A percentile compares a stretch with the other conserved stretches of the same genome.
Conservation (phyloP, 495 filamentous ascomycete genomes). For the Schizothecium vesticola region DNA sequence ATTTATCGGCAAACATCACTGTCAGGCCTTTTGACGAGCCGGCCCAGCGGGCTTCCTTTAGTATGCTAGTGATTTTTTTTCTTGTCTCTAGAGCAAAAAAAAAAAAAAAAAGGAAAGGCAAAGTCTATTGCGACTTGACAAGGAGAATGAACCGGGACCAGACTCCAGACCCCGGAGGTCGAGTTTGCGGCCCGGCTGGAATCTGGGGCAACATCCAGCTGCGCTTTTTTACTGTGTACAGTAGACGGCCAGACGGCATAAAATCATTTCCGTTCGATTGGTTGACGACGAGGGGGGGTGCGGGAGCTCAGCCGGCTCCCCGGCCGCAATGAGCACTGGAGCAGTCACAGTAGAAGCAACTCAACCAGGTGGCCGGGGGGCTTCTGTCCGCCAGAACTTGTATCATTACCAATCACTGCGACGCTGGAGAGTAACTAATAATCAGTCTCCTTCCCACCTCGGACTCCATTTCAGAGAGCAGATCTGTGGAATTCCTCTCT, state of each 20-base stretch:
- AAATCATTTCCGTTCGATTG: constrained; percentile 4
- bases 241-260: neutral
- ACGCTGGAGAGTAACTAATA: neutral
- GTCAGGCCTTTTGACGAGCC: neutral
- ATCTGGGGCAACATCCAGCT: neutral
- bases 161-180: neutral
- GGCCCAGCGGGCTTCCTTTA: neutral
- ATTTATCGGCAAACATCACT: neutral
- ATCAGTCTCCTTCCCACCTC: neutral
- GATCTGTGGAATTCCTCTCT: neutral
- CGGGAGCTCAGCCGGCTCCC: constrained; percentile 9
- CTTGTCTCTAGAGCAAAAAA: neutral
- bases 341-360: neutral
- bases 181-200: neutral
- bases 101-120: neutral
- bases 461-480: neutral
- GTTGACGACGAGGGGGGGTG: neutral
- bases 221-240: neutral
- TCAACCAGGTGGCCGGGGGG: neutral
- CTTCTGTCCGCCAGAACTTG: neutral
- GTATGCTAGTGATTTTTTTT: neutral
- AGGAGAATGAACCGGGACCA: neutral
- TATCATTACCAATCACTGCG: neutral
- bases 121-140: neutral
- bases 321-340: neutral